These are phyloP conservation scores for Paramecium sonneborni DNA, from an alignment of 73 alveolate species.

Conservation along the genomic window DNA sequence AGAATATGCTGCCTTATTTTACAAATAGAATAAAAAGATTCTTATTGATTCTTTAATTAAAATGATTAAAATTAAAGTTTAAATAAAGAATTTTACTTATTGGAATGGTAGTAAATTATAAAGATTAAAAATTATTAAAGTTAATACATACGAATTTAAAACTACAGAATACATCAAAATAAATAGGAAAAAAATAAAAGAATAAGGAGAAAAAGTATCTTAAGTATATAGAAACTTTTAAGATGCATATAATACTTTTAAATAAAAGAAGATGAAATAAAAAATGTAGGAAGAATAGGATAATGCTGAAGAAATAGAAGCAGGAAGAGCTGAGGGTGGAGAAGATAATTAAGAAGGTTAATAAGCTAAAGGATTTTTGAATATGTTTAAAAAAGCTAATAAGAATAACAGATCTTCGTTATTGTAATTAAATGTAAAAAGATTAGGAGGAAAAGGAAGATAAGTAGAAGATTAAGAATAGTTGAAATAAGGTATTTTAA, in stretches of 20 bases:
- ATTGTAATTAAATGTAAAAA: background rate
- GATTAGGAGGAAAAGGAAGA: conserved; percentile 18
- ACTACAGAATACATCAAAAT: background rate
- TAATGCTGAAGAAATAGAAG: conserved; percentile 22
- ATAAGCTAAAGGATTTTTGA: background rate
- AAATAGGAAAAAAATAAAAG: background rate
- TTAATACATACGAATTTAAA: background rate
- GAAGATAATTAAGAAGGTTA: background rate
- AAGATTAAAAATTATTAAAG: background rate
- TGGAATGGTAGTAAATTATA: conserved; percentile 23
- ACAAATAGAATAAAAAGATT: background rate
- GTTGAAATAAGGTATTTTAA: background rate
- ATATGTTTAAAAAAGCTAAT: background rate
- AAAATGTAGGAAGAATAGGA: conserved; percentile 5
- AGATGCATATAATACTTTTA: background rate
- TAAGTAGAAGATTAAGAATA: background rate
- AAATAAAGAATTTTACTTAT: background rate
- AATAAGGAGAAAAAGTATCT: background rate
- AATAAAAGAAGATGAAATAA: background rate
- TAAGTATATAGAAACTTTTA: background rate
- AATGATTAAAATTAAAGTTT: conserved; percentile 21
- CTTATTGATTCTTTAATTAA: background rate
- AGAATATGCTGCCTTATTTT: conserved; percentile 43
- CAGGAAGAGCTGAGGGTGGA: background rate
- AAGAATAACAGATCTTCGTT: background rate